Evolutionary conservation across 2,329 filamentous ascomycete species (phyloP).

Genomic region (Stagonosporopsis cucurbitacearum): DNA sequence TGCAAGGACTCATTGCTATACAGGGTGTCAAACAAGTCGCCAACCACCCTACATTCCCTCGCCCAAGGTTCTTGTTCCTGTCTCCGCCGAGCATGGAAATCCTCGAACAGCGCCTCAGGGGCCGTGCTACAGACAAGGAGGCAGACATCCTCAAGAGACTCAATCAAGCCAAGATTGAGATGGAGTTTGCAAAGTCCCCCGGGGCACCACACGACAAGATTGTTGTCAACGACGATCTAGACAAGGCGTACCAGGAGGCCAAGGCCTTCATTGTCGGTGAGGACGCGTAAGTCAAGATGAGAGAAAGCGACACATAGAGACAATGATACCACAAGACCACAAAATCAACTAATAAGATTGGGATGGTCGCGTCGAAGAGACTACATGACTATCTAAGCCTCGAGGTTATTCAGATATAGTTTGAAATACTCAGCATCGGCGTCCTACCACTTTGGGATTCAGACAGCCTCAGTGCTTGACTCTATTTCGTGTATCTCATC

Average conservation of each 20-base stretch:
- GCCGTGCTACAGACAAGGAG: conserved; percentile 53
- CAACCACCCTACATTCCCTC: conserved; percentile 67
- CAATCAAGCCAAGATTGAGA: conserved; percentile 55
- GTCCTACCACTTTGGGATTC: conserved; percentile 56
- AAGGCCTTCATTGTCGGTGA: conserved; percentile 58
- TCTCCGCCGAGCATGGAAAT: conserved; percentile 77
- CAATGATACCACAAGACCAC: conserved; percentile 9
- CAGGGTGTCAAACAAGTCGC: conserved; percentile 93
- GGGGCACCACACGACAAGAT: conserved; percentile 59
- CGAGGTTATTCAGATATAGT: conserved; percentile 55
- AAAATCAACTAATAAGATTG: background rate
- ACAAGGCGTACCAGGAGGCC: conserved; percentile 57
- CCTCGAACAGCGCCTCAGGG: conserved; percentile 67
- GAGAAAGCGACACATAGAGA: background rate
- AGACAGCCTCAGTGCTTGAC: conserved; percentile 90
- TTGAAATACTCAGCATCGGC: conserved; percentile 53
- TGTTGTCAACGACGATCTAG: conserved; percentile 60
- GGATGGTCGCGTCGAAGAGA: background rate
- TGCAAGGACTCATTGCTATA: background rate
- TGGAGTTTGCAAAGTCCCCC: conserved; percentile 49
- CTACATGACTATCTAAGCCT: conserved; percentile 37
- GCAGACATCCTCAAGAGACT: conserved; percentile 57
- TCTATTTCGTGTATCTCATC: conserved; percentile 94
- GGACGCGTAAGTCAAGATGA: conserved; percentile 23
- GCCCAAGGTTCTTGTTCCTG: conserved; percentile 82